Evolutionary conservation across 176 grass and related monocot species (phyloP).

Genomic region (Cenchrus fungigraminus): DNA sequence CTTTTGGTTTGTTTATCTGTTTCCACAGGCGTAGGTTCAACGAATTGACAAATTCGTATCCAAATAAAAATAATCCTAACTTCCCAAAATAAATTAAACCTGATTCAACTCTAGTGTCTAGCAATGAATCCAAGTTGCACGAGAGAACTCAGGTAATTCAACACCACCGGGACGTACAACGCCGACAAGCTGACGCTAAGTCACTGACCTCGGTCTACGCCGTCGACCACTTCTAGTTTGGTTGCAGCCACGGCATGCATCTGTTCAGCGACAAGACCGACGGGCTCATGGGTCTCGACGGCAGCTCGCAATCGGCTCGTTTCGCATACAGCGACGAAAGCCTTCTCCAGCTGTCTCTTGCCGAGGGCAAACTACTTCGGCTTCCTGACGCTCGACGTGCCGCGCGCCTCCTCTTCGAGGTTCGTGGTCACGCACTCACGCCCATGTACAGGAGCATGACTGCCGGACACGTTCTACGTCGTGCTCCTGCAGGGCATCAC

Average conservation of each 20-base stretch:
- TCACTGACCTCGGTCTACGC: background rate
- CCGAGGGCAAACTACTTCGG: background rate
- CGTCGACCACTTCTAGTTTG: background rate
- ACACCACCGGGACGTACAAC: background rate
- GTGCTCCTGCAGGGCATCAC: constrained; percentile 35
- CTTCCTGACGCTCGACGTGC: background rate
- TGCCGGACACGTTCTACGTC: background rate
- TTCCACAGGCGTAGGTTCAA: no score
- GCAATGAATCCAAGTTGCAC: no score
- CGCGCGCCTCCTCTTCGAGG: background rate
- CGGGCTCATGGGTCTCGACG: background rate
- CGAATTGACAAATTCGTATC: no score
- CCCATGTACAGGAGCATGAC: background rate
- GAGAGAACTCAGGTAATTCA: no score
- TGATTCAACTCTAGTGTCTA: no score
- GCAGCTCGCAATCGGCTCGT: background rate
- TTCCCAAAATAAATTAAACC: no score
- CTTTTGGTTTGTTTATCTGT: no score
- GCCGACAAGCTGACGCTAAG: background rate
- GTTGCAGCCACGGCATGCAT: background rate
- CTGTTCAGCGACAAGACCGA: background rate
- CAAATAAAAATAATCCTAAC: no score
- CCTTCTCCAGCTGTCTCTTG: background rate
- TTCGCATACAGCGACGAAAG: background rate
- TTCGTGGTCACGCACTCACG: background rate